These are phyloP conservation scores for Rehmannia glutinosa DNA, from an alignment of 257 asterid species.

Conservation along the genomic window DNA sequence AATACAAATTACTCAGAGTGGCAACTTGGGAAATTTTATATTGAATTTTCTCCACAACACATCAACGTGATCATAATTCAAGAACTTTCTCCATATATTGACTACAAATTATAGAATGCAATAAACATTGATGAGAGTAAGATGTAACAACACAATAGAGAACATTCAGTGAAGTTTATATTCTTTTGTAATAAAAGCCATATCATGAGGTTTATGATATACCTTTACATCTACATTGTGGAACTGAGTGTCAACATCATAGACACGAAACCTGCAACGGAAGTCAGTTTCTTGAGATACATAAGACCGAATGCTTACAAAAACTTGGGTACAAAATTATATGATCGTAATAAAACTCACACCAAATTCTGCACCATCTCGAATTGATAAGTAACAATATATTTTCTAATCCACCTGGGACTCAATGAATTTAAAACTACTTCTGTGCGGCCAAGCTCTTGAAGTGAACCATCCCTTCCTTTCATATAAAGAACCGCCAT, in stretches of 20 bases:
- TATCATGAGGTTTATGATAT: conserved; percentile 11
- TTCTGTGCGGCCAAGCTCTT: conserved; percentile 95
- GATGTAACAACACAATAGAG: background rate
- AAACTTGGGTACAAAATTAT: conserved; percentile 16
- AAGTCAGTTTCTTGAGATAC: conserved; percentile 24
- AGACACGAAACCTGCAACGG: conserved; percentile 75
- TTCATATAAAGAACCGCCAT: conserved; percentile 75
- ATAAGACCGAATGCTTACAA: conserved; percentile 8
- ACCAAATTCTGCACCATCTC: conserved; percentile 92
- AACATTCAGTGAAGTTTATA: background rate
- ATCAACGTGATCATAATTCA: background rate
- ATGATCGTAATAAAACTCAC: conserved; percentile 55
- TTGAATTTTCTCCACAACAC: background rate
- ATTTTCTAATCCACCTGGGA: conserved; percentile 90
- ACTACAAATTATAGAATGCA: background rate
- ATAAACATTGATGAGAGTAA: background rate
- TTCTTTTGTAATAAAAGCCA: background rate
- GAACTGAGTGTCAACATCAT: conserved; percentile 87
- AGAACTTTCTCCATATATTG: background rate
- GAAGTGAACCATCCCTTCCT: conserved; percentile 71
- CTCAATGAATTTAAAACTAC: conserved; percentile 82
- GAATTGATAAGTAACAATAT: conserved; percentile 69
- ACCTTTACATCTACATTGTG: conserved; percentile 80
- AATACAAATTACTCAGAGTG: background rate
- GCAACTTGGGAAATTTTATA: background rate